Conservation (phyloP, 2,329 filamentous ascomycete genomes). For the Colletotrichum neosansevieriae region DNA sequence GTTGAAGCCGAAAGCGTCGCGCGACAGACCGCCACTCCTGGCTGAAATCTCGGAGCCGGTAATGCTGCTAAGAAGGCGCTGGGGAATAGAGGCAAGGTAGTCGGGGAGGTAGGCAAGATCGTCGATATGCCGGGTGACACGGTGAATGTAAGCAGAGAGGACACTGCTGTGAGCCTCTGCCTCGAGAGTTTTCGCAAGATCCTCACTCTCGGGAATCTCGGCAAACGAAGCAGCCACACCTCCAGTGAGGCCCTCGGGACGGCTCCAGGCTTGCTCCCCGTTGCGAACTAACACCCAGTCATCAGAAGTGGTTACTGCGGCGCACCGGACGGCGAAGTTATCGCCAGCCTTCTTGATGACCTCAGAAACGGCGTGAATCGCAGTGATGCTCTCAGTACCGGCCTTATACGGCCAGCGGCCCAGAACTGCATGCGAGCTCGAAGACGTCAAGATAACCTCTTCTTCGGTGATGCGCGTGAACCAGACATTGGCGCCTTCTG, state of each 20-base stretch:
- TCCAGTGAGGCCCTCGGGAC: constrained; percentile 85
- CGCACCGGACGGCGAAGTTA: constrained; percentile 82
- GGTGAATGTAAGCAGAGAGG: constrained; percentile 86
- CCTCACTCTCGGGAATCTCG: constrained; percentile 78
- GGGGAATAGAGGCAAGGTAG: constrained; percentile 77
- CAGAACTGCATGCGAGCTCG: constrained; percentile 80
- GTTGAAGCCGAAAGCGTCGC: constrained; percentile 88
- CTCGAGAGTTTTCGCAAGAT: constrained; percentile 83
- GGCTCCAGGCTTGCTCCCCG: constrained; percentile 82
- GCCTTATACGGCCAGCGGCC: constrained; percentile 76
- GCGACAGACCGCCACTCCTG: constrained; percentile 61
- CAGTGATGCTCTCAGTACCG: constrained; percentile 54
- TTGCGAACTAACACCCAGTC: constrained; percentile 90
- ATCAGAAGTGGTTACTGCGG: constrained; percentile 73
- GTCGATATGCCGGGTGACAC: constrained; percentile 82
- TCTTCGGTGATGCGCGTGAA: constrained; percentile 85
- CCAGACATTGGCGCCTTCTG: constrained; percentile 83
- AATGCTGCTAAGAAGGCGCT: constrained; percentile 74
- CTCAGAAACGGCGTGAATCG: constrained; percentile 81
- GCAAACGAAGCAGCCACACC: constrained; percentile 85
- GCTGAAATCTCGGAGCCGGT: constrained; percentile 65
- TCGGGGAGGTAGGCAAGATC: constrained; percentile 83
- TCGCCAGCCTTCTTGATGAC: constrained; percentile 78
- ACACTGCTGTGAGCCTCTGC: constrained; percentile 88
- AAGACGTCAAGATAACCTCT: constrained; percentile 81